Conservation (phyloP, 2,329 filamentous ascomycete species). For the Fusarium illudens region DNA sequence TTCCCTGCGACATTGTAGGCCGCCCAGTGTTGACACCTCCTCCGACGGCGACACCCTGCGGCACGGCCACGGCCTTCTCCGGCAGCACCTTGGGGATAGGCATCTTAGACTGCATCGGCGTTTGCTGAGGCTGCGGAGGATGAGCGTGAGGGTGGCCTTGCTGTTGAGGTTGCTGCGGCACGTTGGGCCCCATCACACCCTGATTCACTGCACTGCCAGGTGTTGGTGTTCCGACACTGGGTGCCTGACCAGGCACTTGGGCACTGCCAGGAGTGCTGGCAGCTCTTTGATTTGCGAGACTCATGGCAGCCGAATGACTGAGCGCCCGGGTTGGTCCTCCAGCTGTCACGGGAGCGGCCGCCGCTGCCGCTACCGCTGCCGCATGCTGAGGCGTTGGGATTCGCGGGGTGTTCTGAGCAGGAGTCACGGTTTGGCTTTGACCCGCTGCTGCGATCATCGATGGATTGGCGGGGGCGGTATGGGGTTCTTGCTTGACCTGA, state of each 20-base stretch:
- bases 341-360: conserved; percentile 50
- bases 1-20: conserved; percentile 85
- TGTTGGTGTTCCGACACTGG: conserved; percentile 43
- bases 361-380: conserved; percentile 49
- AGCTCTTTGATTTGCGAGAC: conserved; percentile 56
- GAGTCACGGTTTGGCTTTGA: conserved; percentile 54
- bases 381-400: conserved; percentile 62
- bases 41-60: conserved; percentile 75
- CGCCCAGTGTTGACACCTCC: conserved; percentile 71
- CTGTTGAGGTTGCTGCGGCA: conserved; percentile 45
- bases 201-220: conserved; percentile 45
- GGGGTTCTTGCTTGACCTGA: conserved; percentile 47
- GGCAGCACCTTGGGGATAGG: conserved; percentile 83
- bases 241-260: conserved; percentile 44
- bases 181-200: conserved; percentile 45
- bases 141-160: conserved; percentile 59
- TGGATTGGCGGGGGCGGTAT: conserved; percentile 59
- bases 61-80: conserved; percentile 71
- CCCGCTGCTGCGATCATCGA: conserved; percentile 51
- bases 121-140: conserved; percentile 53
- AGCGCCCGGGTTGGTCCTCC: conserved; percentile 53
- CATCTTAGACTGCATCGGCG: conserved; percentile 68
- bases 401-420: conserved; percentile 59
- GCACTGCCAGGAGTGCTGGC: conserved; percentile 47
- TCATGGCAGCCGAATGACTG: conserved; percentile 60